These are phyloP conservation scores for Saccharomycopsis amapae DNA, from an alignment of 805 yeast species.

Conservation along the genomic window DNA sequence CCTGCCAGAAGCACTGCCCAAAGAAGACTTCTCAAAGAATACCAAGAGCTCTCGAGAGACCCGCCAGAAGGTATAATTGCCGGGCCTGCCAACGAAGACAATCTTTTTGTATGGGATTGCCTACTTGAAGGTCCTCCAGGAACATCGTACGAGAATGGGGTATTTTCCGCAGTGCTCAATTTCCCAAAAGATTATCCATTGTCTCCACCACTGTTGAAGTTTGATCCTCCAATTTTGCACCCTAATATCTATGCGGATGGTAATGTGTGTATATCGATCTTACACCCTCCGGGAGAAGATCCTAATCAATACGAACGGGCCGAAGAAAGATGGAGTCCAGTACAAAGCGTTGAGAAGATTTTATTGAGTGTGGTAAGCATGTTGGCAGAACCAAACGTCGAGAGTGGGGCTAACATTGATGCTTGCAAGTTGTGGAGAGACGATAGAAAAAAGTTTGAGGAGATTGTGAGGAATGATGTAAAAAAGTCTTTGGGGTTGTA, in stretches of 20 bases:
- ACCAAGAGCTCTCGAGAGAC: slow-evolving; percentile 75
- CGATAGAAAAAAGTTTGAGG: slow-evolving; percentile 55
- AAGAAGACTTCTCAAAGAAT: slow-evolving; percentile 78
- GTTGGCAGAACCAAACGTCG: slow-evolving; percentile 95
- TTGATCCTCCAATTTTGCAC: slow-evolving; percentile 78
- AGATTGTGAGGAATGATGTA: slow-evolving; percentile 60
- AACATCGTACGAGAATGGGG: slow-evolving; percentile 81
- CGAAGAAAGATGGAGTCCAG: slow-evolving; percentile 97
- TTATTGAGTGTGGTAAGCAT: slow-evolving; percentile 87
- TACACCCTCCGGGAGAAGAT: slow-evolving; percentile 96
- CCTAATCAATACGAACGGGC: slow-evolving; percentile 94
- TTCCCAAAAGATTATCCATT: slow-evolving; percentile 81
- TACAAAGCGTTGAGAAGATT: slow-evolving; percentile 96
- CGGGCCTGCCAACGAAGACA: slow-evolving; percentile 73
- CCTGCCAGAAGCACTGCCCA: slow-evolving; percentile 54
- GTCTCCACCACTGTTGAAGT: slow-evolving; percentile 69
- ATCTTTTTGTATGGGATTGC: slow-evolving; percentile 79
- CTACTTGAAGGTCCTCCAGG: slow-evolving; percentile 76
- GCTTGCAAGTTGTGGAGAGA: slow-evolving; percentile 88
- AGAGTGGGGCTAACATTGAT: slow-evolving; percentile 87
- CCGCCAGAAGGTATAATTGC: slow-evolving; percentile 96
- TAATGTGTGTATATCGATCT: slow-evolving; percentile 88
- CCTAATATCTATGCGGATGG: slow-evolving; percentile 95
- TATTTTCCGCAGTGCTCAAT: slow-evolving; percentile 66
- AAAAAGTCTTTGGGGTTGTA: slow-evolving; percentile 63